Base-by-base conservation (phyloP, 306 rosid species). In the Lotus japonicus region DNA sequence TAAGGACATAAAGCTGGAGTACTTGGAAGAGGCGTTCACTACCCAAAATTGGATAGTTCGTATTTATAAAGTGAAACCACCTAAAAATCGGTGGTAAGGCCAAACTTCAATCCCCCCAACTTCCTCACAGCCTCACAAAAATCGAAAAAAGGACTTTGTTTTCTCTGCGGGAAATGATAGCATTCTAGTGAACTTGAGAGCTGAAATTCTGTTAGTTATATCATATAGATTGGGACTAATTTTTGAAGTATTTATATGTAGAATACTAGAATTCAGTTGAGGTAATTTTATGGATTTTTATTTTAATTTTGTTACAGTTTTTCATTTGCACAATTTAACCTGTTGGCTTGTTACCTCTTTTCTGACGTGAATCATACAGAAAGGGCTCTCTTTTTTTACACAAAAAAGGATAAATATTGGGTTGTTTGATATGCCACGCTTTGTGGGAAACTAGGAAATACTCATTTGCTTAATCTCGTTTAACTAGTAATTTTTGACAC, bases 21-120 rank as follows among this genome's bases (percentile, higher is more conserved):
- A 95, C 71, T 80, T 90, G 90, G 99, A 95, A 84, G 99, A 95
- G 95, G 97, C 99, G 0, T 87, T 85, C 77, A 95, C 99, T 36
- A 95, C 99, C 19, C 87, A 92, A 31, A 95, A 95, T 75, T 95
- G 99, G 99, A 95, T 95, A 70, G 96, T 95, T 72, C 99, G 99
- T 74, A 95, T 95, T 78, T 95, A 95, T 76, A 95, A 89, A 87
- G 99, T 95, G 49, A 95, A 95, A 78, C 99, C 99, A 57, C 99
- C 96, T 17, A 90, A 95, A 45, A 95, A 95, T 73, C 85, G 99
- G 92, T 84, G 97, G 96, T 95, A 79, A 81, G 17, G 31, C 78
- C 16, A 45, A 33, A 69, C 41, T 17, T 13, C 41, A 16, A 36
- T 9, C 21, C 57, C 26, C 65, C 17, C 8, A 31, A 15, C 67